phyloP scores from a whole-genome alignment of 2,329 filamentous ascomycete species.

The Colletotrichum sansevieriae region DNA sequence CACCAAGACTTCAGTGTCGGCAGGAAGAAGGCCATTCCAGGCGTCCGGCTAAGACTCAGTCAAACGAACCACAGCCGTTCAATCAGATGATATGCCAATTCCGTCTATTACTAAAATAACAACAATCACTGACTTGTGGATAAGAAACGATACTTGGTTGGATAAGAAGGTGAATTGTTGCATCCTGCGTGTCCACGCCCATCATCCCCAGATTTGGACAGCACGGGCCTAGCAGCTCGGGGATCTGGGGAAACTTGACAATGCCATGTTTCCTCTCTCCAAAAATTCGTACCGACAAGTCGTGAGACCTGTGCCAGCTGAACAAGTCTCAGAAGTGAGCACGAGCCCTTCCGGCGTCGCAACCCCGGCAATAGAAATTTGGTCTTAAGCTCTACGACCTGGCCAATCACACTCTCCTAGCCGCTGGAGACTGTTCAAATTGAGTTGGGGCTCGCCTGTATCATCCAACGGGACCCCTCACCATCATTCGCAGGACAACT shows the following conservation, averaged over 20 bases:
- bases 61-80: too few relatives aligned
- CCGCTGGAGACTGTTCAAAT: constrained; percentile 1
- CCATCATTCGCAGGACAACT: constrained; percentile 9
- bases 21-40: too few relatives aligned
- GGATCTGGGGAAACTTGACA: constrained; percentile 6
- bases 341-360: constrained; percentile 24
- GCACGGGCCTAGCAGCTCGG: not conserved
- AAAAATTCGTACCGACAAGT: not conserved
- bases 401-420: constrained; percentile 3
- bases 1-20: too few relatives aligned
- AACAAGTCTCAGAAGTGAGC: constrained; percentile 10
- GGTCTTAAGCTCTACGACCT: not conserved
- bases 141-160: too few relatives aligned
- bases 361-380: constrained; percentile 12
- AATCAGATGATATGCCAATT: too few relatives aligned
- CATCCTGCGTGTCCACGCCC: constrained; percentile 8
- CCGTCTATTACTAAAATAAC: too few relatives aligned
- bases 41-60: too few relatives aligned
- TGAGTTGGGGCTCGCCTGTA: constrained; percentile 25
- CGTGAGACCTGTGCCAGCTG: not conserved
- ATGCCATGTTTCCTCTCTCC: constrained; percentile 24
- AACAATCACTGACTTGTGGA: too few relatives aligned
- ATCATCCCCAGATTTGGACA: constrained; percentile 22
- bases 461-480: constrained; percentile 12
- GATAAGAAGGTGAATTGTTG: too few relatives aligned